Percentiles rank a stretch among this genome's conserved stretches.
Conservation (phyloP, 2,329 filamentous ascomycete genomes). For the Cephalotrichum gorgonifer region DNA sequence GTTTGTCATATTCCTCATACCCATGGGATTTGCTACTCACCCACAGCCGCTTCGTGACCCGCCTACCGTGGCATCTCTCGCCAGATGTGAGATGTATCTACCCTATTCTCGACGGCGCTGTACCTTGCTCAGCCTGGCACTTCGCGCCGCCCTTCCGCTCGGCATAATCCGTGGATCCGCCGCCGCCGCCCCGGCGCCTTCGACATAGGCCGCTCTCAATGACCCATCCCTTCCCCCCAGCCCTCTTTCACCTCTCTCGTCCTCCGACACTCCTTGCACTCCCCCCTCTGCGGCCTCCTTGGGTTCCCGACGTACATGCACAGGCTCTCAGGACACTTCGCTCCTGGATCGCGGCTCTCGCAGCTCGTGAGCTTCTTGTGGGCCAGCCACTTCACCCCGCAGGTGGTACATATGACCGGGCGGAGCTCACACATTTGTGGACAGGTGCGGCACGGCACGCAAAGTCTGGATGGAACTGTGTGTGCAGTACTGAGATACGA, state of each 20-base stretch:
- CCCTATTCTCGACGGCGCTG: not conserved
- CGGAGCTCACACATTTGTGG: slow-evolving; percentile 25
- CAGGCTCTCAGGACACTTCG: slow-evolving; percentile 20
- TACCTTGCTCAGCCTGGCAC: no score
- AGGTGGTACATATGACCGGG: slow-evolving; percentile 19
- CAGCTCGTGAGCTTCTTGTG: slow-evolving; percentile 25
- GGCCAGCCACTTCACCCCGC: slow-evolving; percentile 19
- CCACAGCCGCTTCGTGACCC: not conserved
- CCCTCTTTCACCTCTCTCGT: not conserved
- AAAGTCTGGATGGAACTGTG: not conserved
- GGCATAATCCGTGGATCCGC: not conserved
- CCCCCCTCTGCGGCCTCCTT: slow-evolving; percentile 18
- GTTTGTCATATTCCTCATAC: no score
- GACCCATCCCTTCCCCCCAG: not conserved
- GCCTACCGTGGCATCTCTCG: not conserved
- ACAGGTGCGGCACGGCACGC: not conserved
- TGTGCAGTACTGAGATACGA: no score
- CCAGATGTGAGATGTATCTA: not conserved
- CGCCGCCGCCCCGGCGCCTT: not conserved
- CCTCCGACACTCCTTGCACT: slow-evolving; percentile 19
- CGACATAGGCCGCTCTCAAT: not conserved
- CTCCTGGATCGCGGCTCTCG: slow-evolving; percentile 18
- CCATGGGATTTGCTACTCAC: no score
- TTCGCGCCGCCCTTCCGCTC: no score
- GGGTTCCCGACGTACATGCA: slow-evolving; percentile 26